Percentiles rank a stretch among this genome's conserved stretches.
Evolutionary conservation across 225 moss, liverwort and hornwort species (phyloP).

Genomic region (Polytrichum formosum): DNA sequence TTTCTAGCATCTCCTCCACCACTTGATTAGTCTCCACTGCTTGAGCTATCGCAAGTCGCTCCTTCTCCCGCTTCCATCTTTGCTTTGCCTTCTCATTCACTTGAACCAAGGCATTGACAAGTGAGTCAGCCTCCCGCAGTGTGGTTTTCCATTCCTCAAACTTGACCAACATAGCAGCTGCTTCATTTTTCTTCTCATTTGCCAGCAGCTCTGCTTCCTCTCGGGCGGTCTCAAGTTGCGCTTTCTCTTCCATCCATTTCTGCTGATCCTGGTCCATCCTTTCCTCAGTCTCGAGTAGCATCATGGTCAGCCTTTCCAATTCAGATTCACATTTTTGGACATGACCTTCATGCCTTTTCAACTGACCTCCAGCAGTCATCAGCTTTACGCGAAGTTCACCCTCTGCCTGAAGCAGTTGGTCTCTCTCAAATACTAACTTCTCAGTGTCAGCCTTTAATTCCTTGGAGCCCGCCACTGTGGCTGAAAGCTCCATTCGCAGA

Average conservation of each 20-base stretch:
- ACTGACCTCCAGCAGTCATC: conserved; percentile 29
- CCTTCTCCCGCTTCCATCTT: conserved; percentile 67
- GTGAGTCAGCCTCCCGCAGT: conserved; percentile 71
- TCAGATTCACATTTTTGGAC: conserved; percentile 55
- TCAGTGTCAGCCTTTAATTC: conserved; percentile 33
- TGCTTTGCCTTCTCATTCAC: conserved; percentile 86
- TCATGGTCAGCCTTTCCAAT: conserved; percentile 45
- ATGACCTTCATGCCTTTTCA: conserved; percentile 21
- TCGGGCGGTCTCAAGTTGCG: conserved; percentile 54
- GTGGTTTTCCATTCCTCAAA: conserved; percentile 83
- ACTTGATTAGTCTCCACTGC: conserved; percentile 34
- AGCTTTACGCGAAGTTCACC: conserved; percentile 2
- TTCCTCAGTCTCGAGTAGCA: conserved; percentile 53
- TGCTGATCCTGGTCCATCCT: conserved; percentile 49
- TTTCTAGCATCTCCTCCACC: conserved; percentile 53
- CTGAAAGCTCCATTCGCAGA: conserved; percentile 64
- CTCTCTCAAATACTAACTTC: conserved; percentile 24
- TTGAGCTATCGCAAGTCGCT: conserved; percentile 36
- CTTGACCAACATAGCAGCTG: conserved; percentile 70
- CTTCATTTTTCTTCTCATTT: conserved; percentile 72
- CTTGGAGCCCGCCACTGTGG: conserved; percentile 32
- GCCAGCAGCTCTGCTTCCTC: conserved; percentile 68
- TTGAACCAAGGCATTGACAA: conserved; percentile 80
- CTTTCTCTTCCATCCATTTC: conserved; percentile 69
- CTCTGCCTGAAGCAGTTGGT: conserved; percentile 11